A percentile compares a stretch with the other conserved stretches of the same genome.
Evolutionary conservation across 306 rosid species (phyloP).

Genomic region (Quercus aquifolioides): DNA sequence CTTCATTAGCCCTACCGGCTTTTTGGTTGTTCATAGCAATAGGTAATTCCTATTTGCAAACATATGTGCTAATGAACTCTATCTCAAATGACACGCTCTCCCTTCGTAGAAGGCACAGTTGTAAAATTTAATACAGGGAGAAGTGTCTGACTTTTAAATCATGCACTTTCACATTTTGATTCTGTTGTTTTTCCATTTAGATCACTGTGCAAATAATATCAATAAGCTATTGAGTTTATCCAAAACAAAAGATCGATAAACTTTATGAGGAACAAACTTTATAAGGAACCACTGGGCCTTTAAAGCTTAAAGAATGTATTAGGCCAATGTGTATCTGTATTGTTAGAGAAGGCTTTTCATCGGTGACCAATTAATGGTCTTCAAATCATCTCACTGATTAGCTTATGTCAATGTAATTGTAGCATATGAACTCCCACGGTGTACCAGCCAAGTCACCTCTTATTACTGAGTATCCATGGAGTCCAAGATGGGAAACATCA

Average conservation of each 20-base stretch:
- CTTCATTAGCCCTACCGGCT: background rate
- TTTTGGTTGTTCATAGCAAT: background rate
- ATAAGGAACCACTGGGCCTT: background rate
- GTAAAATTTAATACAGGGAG: background rate
- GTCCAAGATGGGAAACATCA: slow-evolving; percentile 84
- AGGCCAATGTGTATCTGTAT: background rate
- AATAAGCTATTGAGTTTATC: no score
- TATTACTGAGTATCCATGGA: slow-evolving; percentile 71
- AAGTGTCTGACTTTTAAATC: background rate
- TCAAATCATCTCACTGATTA: background rate
- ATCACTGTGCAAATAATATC: background rate
- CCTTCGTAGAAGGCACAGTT: background rate
- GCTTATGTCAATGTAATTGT: slow-evolving; percentile 15
- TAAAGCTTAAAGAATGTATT: background rate
- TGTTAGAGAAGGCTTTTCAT: background rate
- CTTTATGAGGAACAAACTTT: background rate
- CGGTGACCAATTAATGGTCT: background rate
- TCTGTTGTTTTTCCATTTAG: background rate
- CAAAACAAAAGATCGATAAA: background rate
- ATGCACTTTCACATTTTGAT: background rate
- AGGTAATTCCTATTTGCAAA: background rate
- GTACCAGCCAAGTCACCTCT: slow-evolving; percentile 60
- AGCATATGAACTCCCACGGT: slow-evolving; percentile 79
- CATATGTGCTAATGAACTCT: no score
- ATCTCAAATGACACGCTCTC: no score